These are phyloP conservation scores for Cutaneotrichosporon sp. DNA, from an alignment of 1,284 basidiomycete species.

Conservation along the genomic window DNA sequence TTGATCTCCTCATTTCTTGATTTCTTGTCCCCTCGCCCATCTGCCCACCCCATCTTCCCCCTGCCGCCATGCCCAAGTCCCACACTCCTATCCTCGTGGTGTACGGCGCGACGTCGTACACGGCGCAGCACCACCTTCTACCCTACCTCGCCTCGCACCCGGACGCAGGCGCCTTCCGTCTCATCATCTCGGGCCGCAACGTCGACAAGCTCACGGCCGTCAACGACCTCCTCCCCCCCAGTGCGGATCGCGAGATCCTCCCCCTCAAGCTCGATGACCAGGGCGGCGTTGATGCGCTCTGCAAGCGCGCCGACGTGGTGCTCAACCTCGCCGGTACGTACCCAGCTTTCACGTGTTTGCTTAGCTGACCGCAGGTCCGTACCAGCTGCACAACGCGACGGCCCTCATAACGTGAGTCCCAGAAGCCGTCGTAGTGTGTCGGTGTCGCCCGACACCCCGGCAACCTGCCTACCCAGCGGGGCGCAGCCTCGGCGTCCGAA, in stretches of 20 bases:
- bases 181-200: constrained; percentile 47
- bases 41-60: neutral
- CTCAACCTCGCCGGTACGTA: constrained; percentile 47
- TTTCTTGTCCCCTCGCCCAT: no score
- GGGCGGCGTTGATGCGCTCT: constrained; percentile 33
- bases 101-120: constrained; percentile 52
- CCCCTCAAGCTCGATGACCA: constrained; percentile 34
- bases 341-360: neutral
- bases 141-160: constrained; percentile 46
- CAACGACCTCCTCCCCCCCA: constrained; percentile 21
- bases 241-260: constrained; percentile 25
- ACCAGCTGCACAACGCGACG: constrained; percentile 39
- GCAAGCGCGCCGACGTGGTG: constrained; percentile 33
- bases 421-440: no score
- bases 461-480: no score
- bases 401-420: constrained; percentile 36
- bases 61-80: neutral
- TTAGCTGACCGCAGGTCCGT: constrained; percentile 36
- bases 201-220: constrained; percentile 34
- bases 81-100: constrained; percentile 39
- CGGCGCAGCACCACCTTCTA: constrained; percentile 38
- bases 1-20: no score
- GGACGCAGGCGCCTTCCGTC: constrained; percentile 34
- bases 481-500: no score
- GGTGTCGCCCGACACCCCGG: no score